A percentile compares a stretch with the other conserved stretches of the same genome.
These are phyloP conservation scores for Paramyrothecium sp. DNA, from an alignment of 2,329 filamentous ascomycete genomes.

Conservation along the genomic window DNA sequence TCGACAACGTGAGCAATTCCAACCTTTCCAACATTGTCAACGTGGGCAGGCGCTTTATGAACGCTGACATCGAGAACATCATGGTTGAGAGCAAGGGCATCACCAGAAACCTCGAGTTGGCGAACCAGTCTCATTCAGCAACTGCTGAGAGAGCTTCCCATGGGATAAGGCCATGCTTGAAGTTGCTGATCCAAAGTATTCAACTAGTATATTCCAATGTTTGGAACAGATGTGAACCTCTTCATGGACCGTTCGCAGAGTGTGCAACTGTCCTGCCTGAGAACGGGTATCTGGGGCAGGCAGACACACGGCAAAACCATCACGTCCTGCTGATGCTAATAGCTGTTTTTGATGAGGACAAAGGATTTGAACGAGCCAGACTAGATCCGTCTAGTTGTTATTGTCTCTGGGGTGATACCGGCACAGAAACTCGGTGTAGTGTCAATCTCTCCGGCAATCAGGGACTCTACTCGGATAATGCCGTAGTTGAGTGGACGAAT, in stretches of 20 bases:
- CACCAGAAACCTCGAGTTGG: conserved; percentile 55
- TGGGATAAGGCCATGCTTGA: conserved; percentile 57
- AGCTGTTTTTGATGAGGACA: not conserved
- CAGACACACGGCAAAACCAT: conserved; percentile 41
- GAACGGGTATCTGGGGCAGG: conserved; percentile 54
- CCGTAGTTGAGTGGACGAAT: no score
- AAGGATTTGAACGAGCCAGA: no score
- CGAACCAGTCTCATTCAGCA: conserved; percentile 52
- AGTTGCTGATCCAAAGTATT: conserved; percentile 53
- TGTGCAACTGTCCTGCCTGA: conserved; percentile 50
- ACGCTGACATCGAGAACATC: conserved; percentile 50
- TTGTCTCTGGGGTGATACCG: no score
- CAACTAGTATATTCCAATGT: conserved; percentile 56
- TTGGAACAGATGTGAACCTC: conserved; percentile 54
- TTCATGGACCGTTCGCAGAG: conserved; percentile 59
- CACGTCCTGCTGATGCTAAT: not conserved
- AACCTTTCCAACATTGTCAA: conserved; percentile 29
- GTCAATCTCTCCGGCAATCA: no score
- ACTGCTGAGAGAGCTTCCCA: conserved; percentile 49
- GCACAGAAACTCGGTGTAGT: no score
- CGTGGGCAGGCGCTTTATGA: conserved; percentile 47
- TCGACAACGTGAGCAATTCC: conserved; percentile 16
- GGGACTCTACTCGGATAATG: no score
- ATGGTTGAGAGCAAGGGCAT: conserved; percentile 62
- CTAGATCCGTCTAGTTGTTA: no score